A percentile compares a stretch with the other conserved stretches of the same genome.
These are phyloP conservation scores for Hyphodiscus sp. DNA, from an alignment of 2,329 filamentous ascomycete genomes.

Conservation along the genomic window DNA sequence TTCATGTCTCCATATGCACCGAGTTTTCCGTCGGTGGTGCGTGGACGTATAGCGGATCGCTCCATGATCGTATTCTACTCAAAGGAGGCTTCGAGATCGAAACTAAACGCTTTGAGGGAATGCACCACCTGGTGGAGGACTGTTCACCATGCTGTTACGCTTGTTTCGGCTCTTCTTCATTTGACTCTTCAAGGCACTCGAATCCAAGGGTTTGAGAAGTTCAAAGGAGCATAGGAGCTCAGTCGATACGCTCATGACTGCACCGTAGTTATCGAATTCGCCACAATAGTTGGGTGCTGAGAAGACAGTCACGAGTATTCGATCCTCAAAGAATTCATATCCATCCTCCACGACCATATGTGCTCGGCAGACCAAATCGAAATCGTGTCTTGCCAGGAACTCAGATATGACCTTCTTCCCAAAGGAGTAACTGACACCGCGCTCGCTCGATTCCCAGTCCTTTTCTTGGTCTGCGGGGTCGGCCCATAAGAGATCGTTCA, in stretches of 20 bases:
- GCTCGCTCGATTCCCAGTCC: constrained; percentile 96
- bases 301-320: constrained; percentile 92
- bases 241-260: constrained; percentile 93
- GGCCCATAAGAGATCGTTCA: constrained; percentile 95
- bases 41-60: background rate
- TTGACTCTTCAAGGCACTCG: constrained; percentile 91
- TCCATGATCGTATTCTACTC: background rate
- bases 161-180: constrained; percentile 98
- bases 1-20: background rate
- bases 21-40: background rate
- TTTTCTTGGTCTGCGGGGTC: constrained; percentile 97
- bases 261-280: constrained; percentile 98
- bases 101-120: constrained; percentile 25
- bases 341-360: constrained; percentile 99
- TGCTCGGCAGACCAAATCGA: constrained; percentile 92
- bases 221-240: constrained; percentile 97
- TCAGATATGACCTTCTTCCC: constrained; percentile 97
- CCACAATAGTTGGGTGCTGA: constrained; percentile 99
- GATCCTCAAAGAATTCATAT: constrained; percentile 97
- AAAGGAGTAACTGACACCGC: constrained; percentile 97
- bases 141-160: constrained; percentile 91
- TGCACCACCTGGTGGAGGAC: constrained; percentile 54
- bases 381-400: constrained; percentile 90
- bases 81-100: background rate
- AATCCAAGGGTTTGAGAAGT: constrained; percentile 91